phyloP scores from a whole-genome alignment of 176 grass and related monocot species.

The Coix lacrymajobi region DNA sequence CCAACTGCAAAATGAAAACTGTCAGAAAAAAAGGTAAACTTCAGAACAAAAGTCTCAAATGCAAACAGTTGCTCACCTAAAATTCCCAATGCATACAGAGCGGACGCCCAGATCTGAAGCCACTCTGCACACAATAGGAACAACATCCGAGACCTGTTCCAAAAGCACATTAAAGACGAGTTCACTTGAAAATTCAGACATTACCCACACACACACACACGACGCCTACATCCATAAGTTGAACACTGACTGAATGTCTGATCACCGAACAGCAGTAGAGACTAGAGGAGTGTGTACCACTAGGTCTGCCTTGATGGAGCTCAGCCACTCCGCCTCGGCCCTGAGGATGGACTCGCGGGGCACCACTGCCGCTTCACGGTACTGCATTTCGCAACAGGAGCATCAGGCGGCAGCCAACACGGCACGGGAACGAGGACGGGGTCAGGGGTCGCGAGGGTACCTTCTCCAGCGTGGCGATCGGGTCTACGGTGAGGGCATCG shows the following conservation, averaged over 20 bases:
- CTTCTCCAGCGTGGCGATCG: conserved; percentile 79
- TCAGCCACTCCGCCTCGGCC: conserved; percentile 78
- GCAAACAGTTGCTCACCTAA: conserved; percentile 46
- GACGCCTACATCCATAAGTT: not conserved
- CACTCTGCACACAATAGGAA: conserved; percentile 73
- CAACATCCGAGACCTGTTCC: conserved; percentile 75
- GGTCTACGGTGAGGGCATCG: conserved; percentile 89
- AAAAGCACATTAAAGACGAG: not conserved
- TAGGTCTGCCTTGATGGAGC: conserved; percentile 71
- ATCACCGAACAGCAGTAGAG: not conserved
- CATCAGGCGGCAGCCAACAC: not conserved
- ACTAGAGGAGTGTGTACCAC: conserved; percentile 39
- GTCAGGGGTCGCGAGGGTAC: not conserved
- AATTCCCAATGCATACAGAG: conserved; percentile 79
- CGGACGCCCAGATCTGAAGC: conserved; percentile 59
- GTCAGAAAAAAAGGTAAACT: not conserved
- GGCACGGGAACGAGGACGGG: not conserved
- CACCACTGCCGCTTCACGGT: conserved; percentile 79
- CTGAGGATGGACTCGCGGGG: conserved; percentile 76
- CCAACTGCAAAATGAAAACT: conserved; percentile 59
- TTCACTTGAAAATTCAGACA: not conserved
- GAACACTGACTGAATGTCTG: not conserved
- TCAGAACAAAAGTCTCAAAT: not conserved
- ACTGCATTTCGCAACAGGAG: conserved; percentile 45
- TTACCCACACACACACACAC: not conserved